A percentile compares a stretch with the other conserved stretches of the same genome.
Evolutionary conservation across 805 yeast genomes (phyloP).

Genomic region (Candida alai): DNA sequence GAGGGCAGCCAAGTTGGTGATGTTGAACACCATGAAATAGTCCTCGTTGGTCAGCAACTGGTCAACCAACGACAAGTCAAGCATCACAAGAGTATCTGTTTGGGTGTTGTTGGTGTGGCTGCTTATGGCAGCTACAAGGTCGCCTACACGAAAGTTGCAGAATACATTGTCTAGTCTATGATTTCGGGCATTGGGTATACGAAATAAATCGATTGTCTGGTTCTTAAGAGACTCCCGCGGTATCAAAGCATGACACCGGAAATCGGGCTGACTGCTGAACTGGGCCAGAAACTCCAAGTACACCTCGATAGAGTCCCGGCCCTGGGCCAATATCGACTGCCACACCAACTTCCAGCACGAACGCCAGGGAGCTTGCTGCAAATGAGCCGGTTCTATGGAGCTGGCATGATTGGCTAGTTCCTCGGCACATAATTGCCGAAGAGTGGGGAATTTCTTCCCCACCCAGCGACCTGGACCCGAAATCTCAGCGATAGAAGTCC

Average conservation of each 20-base stretch:
- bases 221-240: background rate
- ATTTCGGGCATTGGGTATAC: slow-evolving; percentile 11
- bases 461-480: too few species aligned
- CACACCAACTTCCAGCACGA: slow-evolving; percentile 31
- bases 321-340: slow-evolving; percentile 20
- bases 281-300: slow-evolving; percentile 25
- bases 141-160: slow-evolving; percentile 22
- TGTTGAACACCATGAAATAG: slow-evolving; percentile 21
- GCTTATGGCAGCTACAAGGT: slow-evolving; percentile 18
- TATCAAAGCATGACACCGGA: slow-evolving; percentile 20
- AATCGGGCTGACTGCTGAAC: slow-evolving; percentile 15
- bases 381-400: slow-evolving; percentile 14
- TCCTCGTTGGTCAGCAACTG: slow-evolving; percentile 17
- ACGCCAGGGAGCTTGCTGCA: slow-evolving; percentile 23
- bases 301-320: slow-evolving; percentile 27
- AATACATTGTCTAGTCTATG: slow-evolving; percentile 38
- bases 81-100: slow-evolving; percentile 19
- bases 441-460: slow-evolving; percentile 11
- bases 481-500: too few species aligned
- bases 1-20: slow-evolving; percentile 24
- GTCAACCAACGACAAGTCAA: slow-evolving; percentile 23
- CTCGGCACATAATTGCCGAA: slow-evolving; percentile 23
- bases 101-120: slow-evolving; percentile 14
- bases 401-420: slow-evolving; percentile 27
- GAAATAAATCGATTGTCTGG: slow-evolving; percentile 12